phyloP scores from a whole-genome alignment of 352 stramenopile species.

The Plasmopara muralis region DNA sequence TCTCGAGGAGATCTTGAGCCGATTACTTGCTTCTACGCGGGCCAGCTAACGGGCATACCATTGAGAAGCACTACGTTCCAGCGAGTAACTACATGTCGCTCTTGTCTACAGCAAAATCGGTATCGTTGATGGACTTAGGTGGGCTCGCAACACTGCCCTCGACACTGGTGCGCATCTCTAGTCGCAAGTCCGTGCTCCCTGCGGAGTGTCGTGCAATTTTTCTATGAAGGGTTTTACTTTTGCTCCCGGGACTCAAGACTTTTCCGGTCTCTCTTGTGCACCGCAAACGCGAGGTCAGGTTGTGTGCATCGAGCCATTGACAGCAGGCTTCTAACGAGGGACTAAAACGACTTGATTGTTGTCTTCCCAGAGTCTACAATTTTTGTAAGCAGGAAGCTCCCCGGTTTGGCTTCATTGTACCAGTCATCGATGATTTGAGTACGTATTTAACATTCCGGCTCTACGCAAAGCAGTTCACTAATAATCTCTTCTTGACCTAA shows the following conservation, averaged over 20 bases:
- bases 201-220: neutral
- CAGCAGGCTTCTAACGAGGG: neutral
- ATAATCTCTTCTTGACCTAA: neutral
- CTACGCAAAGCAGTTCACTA: neutral
- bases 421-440: neutral
- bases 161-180: neutral
- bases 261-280: neutral
- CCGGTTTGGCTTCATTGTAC: neutral
- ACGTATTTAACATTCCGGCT: neutral
- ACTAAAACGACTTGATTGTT: neutral
- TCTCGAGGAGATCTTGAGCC: neutral
- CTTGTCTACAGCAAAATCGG: slow-evolving; percentile 1
- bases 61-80: neutral
- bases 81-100: neutral
- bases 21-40: neutral
- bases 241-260: neutral
- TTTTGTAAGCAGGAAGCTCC: neutral
- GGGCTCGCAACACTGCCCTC: neutral
- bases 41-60: neutral
- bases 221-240: too few species aligned
- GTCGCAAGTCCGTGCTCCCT: neutral
- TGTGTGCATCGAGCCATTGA: neutral
- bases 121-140: neutral
- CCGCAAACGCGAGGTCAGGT: neutral
- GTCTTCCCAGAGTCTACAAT: neutral